Base-by-base conservation (phyloP, 2,329 filamentous ascomycete species). In the Cadophora gregata region DNA sequence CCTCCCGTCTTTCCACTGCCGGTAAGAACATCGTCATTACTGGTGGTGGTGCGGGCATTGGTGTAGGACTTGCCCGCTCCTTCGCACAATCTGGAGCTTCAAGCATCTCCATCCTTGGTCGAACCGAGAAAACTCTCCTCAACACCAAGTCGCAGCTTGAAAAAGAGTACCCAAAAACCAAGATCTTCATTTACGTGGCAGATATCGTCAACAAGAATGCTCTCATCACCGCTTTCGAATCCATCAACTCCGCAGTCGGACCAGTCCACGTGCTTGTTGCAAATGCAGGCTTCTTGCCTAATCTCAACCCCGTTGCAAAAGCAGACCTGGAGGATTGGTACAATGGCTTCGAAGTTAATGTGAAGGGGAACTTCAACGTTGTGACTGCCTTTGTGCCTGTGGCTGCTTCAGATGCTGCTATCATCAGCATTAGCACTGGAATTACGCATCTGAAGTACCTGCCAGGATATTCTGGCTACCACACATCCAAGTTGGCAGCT, bases 401-500 rank as follows among this genome's bases (percentile, higher is more conserved):
- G 12, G 56, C 61, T 10, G 27, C 51, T 3, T 14, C 25, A 21
- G 47, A 42, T 4, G 62, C 70, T 6, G 42, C 58, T n/a, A 31
- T 72, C n/a, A 65, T 71, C 36, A 65, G 63, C 5, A 47, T 69
- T 16, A 48, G 36, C 47, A 62, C 61, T 8, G 55, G 21, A 2
- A 27, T 56, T 4, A 51, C 64, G 7, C 66, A 68, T 38, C n/a
- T 67, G 19, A 27, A 24, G 27, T 33, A 55, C 2, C 21, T 65
- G 5, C 31, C 59, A 6, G 62, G 55, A 6, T 42, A 50, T 9
- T 63, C 51, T 8, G 51, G 33, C 0, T 67, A 7, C 80, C 51
- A 24, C 1, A 76, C 78, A 0, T 79, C 79, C 45, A 84, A 84
- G 73, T 67, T 81, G 21, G 80, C 80, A 0, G 69, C 76, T 0